phyloP scores from a whole-genome alignment of 805 yeast genomes.

The Candida sphagnicola region DNA sequence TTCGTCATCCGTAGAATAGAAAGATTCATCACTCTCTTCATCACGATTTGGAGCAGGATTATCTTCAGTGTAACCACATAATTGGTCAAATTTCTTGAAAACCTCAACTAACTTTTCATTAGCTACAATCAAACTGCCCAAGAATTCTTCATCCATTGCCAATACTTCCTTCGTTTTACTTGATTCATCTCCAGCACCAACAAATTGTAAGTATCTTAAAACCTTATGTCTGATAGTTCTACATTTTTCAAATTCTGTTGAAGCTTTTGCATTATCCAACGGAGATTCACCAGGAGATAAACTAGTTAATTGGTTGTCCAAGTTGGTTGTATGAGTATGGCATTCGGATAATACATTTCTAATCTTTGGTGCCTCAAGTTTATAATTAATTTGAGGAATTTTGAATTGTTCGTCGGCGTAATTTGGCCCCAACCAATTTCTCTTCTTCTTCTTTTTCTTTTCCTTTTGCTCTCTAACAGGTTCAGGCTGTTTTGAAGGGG shows the following conservation, averaged over 20 bases:
- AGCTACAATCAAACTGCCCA: slow-evolving; percentile 85
- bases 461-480: slow-evolving; percentile 3
- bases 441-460: slow-evolving; percentile 9
- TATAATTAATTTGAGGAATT: slow-evolving; percentile 66
- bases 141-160: slow-evolving; percentile 64
- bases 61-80: slow-evolving; percentile 38
- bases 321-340: slow-evolving; percentile 65
- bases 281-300: slow-evolving; percentile 50
- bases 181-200: slow-evolving; percentile 47
- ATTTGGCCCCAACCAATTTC: slow-evolving; percentile 11
- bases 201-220: slow-evolving; percentile 75
- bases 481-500: slow-evolving; percentile 3
- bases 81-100: slow-evolving; percentile 62
- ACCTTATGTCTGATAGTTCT: slow-evolving; percentile 73
- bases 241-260: slow-evolving; percentile 69
- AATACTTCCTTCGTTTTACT: slow-evolving; percentile 23
- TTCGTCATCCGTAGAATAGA: slow-evolving; percentile 35
- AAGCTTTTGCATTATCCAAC: slow-evolving; percentile 57
- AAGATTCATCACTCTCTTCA: slow-evolving; percentile 22
- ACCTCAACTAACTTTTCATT: slow-evolving; percentile 85
- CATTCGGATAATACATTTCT: slow-evolving; percentile 68
- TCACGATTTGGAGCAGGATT: slow-evolving; percentile 37
- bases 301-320: slow-evolving; percentile 47
- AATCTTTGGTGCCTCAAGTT: slow-evolving; percentile 71
- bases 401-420: slow-evolving; percentile 49